Percentiles rank a stretch among this genome's conserved stretches.
phyloP scores from a whole-genome alignment of 169 alveolate species.

The Cryptosporidium sp. region DNA sequence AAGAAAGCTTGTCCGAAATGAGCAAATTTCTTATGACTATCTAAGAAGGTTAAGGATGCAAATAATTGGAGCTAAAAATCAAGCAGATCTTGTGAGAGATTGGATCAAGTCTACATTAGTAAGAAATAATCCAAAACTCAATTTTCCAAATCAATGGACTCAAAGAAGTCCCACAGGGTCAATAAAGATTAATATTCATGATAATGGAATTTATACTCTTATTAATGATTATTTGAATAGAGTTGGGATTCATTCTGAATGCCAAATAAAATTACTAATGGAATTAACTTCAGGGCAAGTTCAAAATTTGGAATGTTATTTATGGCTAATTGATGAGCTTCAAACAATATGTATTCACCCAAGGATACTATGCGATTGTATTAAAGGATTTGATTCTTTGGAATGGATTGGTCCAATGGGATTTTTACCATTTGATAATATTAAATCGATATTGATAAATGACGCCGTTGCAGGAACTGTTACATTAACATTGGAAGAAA shows the following conservation, averaged over 20 bases:
- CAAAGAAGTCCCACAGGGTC: slow-evolving; percentile 67
- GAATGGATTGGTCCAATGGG: slow-evolving; percentile 74
- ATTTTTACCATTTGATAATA: slow-evolving; percentile 41
- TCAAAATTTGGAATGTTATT: slow-evolving; percentile 51
- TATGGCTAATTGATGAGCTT: slow-evolving; percentile 61
- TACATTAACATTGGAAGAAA: slow-evolving; percentile 4
- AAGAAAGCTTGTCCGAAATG: slow-evolving; percentile 16
- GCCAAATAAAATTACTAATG: slow-evolving; percentile 11
- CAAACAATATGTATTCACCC: slow-evolving; percentile 70
- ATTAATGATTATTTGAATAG: slow-evolving; percentile 32
- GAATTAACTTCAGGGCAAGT: slow-evolving; percentile 24
- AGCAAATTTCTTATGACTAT: slow-evolving; percentile 44
- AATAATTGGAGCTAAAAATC: slow-evolving; percentile 28
- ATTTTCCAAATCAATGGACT: slow-evolving; percentile 33
- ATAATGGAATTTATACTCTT: slow-evolving; percentile 9
- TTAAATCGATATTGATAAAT: slow-evolving; percentile 1
- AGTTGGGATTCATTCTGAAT: slow-evolving; percentile 46
- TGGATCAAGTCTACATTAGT: slow-evolving; percentile 17
- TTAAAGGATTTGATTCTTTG: slow-evolving; percentile 51
- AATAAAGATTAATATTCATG: slow-evolving; percentile 46
- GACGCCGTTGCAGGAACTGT: slow-evolving; percentile 34
- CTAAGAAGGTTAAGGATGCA: slow-evolving; percentile 66
- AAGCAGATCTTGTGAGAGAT: slow-evolving; percentile 58
- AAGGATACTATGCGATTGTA: slow-evolving; percentile 15
- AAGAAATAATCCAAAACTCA: slow-evolving; percentile 34